Percentiles rank a stretch among this genome's conserved stretches.
These are phyloP conservation scores for Zopfia rhizophila DNA, from an alignment of 2,329 filamentous ascomycete genomes.

Conservation along the genomic window DNA sequence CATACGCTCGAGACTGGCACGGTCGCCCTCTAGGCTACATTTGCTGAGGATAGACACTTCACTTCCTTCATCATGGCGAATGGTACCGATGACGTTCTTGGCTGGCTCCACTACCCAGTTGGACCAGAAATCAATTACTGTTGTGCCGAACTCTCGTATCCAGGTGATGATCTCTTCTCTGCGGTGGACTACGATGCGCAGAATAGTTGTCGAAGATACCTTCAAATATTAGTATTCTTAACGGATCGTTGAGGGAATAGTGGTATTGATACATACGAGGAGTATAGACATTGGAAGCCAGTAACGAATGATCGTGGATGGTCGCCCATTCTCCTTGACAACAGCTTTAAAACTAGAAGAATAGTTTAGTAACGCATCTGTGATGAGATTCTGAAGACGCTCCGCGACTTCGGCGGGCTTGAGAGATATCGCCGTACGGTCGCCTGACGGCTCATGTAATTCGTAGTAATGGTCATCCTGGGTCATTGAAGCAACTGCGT, in stretches of 20 bases:
- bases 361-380: slow-evolving; percentile 75
- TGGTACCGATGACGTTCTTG: slow-evolving; percentile 86
- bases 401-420: slow-evolving; percentile 68
- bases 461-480: slow-evolving; percentile 59
- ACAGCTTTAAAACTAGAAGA: slow-evolving; percentile 65
- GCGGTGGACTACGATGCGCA: slow-evolving; percentile 79
- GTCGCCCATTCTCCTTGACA: slow-evolving; percentile 75
- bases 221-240: slow-evolving; percentile 10
- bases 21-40: slow-evolving; percentile 87
- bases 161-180: slow-evolving; percentile 81
- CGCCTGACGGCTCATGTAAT: slow-evolving; percentile 50
- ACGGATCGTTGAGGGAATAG: too few relatives aligned
- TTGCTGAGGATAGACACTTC: slow-evolving; percentile 98
- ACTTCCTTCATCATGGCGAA: slow-evolving; percentile 89
- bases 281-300: slow-evolving; percentile 82
- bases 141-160: slow-evolving; percentile 81
- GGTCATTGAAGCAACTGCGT: slow-evolving; percentile 66
- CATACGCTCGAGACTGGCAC: slow-evolving; percentile 94
- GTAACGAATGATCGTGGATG: slow-evolving; percentile 80
- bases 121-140: slow-evolving; percentile 87
- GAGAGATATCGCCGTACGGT: slow-evolving; percentile 45
- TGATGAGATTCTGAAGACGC: slow-evolving; percentile 75
- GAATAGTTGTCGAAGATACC: slow-evolving; percentile 82
- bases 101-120: slow-evolving; percentile 95
- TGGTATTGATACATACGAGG: slow-evolving; percentile 59